Evolutionary conservation across 768 basidiomycete genomes (phyloP).

Genomic region (Psilocybe tampanensis): DNA sequence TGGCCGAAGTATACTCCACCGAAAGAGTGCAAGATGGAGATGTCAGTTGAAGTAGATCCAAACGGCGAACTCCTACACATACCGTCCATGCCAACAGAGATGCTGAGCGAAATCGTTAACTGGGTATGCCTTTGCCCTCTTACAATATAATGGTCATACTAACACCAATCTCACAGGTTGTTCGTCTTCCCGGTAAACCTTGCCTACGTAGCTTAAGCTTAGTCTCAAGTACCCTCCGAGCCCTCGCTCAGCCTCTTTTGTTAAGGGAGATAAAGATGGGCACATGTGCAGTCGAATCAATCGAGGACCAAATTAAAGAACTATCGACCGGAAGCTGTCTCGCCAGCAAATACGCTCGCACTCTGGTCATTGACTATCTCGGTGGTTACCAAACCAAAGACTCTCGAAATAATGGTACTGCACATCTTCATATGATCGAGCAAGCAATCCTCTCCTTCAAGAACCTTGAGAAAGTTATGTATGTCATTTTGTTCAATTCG

Average conservation of each 20-base stretch:
- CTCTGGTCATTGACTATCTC: conserved; percentile 6
- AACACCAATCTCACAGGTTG: too few species aligned
- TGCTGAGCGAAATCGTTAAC: conserved; percentile 7
- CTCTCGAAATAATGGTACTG: not conserved
- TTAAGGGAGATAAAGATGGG: conserved; percentile 2
- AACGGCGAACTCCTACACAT: not conserved
- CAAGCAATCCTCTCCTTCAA: conserved; percentile 1
- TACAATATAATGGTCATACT: too few species aligned
- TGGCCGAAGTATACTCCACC: too few species aligned
- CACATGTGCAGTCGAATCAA: not conserved
- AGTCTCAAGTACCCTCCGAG: not conserved
- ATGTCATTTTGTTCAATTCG: not conserved
- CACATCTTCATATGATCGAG: not conserved
- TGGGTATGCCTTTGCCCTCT: conserved; percentile 5
- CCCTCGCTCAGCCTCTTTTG: conserved; percentile 3
- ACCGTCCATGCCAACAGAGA: not conserved
- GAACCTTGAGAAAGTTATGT: conserved; percentile 9
- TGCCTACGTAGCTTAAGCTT: not conserved
- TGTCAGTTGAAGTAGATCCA: not conserved
- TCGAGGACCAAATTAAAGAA: not conserved
- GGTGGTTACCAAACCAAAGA: not conserved
- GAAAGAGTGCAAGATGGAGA: not conserved
- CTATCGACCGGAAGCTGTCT: not conserved
- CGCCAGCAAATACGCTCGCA: not conserved
- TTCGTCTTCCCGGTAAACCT: not conserved